Conservation (phyloP, 441 rosid genomes). For the Arabidopsis lyrata region DNA sequence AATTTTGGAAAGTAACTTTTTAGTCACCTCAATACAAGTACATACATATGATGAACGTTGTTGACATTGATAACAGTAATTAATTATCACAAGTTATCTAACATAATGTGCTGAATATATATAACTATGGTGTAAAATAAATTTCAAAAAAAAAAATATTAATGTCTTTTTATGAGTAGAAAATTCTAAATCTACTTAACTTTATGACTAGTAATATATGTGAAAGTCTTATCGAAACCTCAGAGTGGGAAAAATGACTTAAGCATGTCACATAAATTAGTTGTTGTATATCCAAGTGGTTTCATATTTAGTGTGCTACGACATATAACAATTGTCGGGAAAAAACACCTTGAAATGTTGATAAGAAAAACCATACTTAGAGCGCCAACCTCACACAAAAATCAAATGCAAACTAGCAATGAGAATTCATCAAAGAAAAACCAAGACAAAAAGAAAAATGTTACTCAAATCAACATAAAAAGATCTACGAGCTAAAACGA, state of each 20-base stretch:
- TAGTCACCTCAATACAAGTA: constrained; percentile 24
- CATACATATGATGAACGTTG: neutral
- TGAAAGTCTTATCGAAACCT: neutral
- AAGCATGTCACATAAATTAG: neutral
- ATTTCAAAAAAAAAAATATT: too few species aligned
- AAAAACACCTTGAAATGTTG: constrained; percentile 36
- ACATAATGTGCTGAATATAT: neutral
- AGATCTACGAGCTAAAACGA: constrained; percentile 27
- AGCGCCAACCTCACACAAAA: constrained; percentile 14
- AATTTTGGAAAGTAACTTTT: constrained; percentile 19
- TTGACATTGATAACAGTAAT: constrained; percentile 5
- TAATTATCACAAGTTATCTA: neutral
- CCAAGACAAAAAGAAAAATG: constrained; percentile 24
- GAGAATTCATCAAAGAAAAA: constrained; percentile 25
- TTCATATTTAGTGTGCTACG: constrained; percentile 2
- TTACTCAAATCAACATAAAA: constrained; percentile 34
- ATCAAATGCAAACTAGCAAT: constrained; percentile 35
- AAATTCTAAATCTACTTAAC: neutral
- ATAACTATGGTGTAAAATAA: neutral
- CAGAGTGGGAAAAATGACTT: constrained; percentile 9
- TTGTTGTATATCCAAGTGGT: constrained; percentile 12
- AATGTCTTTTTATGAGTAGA: neutral
- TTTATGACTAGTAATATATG: neutral
- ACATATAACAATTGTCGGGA: neutral
- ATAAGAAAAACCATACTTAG: constrained; percentile 23